Evolutionary conservation across 139 green algal species (phyloP).

Genomic region (Limnomonas spitsbergensis): DNA sequence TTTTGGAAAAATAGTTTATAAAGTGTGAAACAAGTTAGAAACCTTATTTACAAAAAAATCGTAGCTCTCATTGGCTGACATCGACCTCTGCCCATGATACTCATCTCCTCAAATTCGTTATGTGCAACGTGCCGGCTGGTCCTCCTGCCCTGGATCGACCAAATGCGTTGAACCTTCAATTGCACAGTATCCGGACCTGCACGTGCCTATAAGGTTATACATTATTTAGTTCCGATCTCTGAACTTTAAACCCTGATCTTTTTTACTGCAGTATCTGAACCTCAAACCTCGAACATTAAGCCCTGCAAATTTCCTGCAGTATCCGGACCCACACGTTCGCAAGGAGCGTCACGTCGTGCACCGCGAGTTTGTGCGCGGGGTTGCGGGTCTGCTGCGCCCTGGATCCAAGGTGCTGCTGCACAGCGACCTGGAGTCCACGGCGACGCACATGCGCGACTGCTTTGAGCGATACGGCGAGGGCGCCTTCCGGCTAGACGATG

Average conservation of each 20-base stretch:
- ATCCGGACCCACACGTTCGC: constrained; percentile 84
- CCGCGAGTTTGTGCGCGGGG: constrained; percentile 43
- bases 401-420: constrained; percentile 34
- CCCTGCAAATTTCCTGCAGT: constrained; percentile 69
- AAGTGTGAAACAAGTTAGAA: no score
- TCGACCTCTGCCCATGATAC: no score
- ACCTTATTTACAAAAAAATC: no score
- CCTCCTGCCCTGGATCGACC: not conserved
- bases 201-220: not conserved
- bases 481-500: not conserved
- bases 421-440: constrained; percentile 26
- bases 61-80: no score
- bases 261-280: not conserved
- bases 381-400: constrained; percentile 33
- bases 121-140: no score
- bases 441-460: constrained; percentile 26
- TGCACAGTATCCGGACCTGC: not conserved
- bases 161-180: not conserved
- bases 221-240: not conserved
- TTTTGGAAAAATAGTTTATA: no score
- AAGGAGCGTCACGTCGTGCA: constrained; percentile 73
- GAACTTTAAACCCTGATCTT: not conserved
- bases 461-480: constrained; percentile 18
- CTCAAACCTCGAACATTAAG: no score
- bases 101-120: no score